Conservation (phyloP, 2,329 filamentous ascomycete species). For the Aureobasidium sp. region DNA sequence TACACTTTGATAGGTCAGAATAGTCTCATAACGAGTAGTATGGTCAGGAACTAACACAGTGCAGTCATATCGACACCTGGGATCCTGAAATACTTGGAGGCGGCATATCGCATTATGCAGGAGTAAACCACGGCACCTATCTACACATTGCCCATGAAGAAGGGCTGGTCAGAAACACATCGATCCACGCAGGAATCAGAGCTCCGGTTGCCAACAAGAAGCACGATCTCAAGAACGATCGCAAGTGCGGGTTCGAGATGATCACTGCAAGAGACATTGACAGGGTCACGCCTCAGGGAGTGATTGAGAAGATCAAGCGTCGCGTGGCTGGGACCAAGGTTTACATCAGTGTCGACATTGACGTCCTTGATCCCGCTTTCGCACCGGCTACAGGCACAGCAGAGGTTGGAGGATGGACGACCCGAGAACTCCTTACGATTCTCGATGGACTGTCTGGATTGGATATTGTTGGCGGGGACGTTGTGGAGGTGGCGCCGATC, state of each 20-base stretch:
- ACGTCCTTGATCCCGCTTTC: slow-evolving; percentile 49
- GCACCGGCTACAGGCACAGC: slow-evolving; percentile 52
- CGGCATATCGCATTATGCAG: slow-evolving; percentile 52
- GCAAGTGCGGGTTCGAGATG: slow-evolving; percentile 51
- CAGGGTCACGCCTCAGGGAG: slow-evolving; percentile 37
- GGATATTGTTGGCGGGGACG: slow-evolving; percentile 51
- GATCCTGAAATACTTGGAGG: slow-evolving; percentile 48
- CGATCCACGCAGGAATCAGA: slow-evolving; percentile 55
- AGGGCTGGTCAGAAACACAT: slow-evolving; percentile 49
- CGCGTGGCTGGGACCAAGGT: slow-evolving; percentile 46
- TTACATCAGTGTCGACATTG: slow-evolving; percentile 50
- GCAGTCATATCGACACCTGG: slow-evolving; percentile 47
- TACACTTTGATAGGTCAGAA: slow-evolving; percentile 42
- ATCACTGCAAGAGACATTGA: slow-evolving; percentile 50
- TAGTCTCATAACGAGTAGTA: too few species aligned
- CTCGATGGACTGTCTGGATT: slow-evolving; percentile 51
- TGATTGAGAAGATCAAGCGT: slow-evolving; percentile 42
- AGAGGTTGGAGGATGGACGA: slow-evolving; percentile 55
- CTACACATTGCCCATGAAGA: slow-evolving; percentile 56
- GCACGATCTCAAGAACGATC: slow-evolving; percentile 48
- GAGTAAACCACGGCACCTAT: slow-evolving; percentile 55
- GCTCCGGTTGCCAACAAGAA: slow-evolving; percentile 44
- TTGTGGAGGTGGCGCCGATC: slow-evolving; percentile 53
- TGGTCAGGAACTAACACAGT: not conserved
- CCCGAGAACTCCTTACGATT: slow-evolving; percentile 50